These are phyloP conservation scores for Bisporella sp. DNA, from an alignment of 2,329 filamentous ascomycete genomes.

Conservation along the genomic window DNA sequence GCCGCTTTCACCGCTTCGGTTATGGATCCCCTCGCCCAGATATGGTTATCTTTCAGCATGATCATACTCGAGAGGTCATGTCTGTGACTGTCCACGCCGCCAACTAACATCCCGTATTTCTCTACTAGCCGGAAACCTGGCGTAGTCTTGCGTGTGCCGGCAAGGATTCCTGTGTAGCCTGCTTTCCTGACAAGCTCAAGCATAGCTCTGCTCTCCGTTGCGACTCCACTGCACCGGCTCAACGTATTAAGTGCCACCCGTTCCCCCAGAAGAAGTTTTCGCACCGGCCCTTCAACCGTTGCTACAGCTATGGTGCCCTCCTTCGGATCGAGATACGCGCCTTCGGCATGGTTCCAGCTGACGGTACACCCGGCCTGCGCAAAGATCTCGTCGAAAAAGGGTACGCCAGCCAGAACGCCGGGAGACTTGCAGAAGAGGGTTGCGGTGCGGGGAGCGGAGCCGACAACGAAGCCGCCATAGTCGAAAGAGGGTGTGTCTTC, in stretches of 20 bases:
- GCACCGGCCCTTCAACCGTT: slow-evolving; percentile 77
- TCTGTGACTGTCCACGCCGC: slow-evolving; percentile 84
- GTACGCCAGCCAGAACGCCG: slow-evolving; percentile 82
- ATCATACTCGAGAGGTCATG: slow-evolving; percentile 93
- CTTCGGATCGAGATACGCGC: slow-evolving; percentile 56
- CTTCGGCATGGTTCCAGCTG: slow-evolving; percentile 79
- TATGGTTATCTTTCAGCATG: slow-evolving; percentile 99
- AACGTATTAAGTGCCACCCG: slow-evolving; percentile 87
- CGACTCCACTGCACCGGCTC: slow-evolving; percentile 85
- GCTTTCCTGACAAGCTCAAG: slow-evolving; percentile 49
- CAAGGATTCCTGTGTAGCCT: slow-evolving; percentile 78
- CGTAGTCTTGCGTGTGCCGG: slow-evolving; percentile 93
- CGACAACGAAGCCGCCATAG: slow-evolving; percentile 95
- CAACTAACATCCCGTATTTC: slow-evolving; percentile 96
- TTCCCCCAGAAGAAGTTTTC: slow-evolving; percentile 77
- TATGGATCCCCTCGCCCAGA: slow-evolving; percentile 87
- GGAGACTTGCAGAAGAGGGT: slow-evolving; percentile 63
- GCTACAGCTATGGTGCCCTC: slow-evolving; percentile 56
- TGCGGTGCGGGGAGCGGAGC: slow-evolving; percentile 55
- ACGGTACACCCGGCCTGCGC: slow-evolving; percentile 84
- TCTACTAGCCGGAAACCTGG: slow-evolving; percentile 92
- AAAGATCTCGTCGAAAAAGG: slow-evolving; percentile 95
- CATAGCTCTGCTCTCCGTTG: slow-evolving; percentile 57
- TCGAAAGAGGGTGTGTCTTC: slow-evolving; percentile 97
- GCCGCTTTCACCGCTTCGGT: slow-evolving; percentile 78